Base-by-base conservation (phyloP, 1,284 basidiomycete genomes). In the Vanrija sp. region DNA sequence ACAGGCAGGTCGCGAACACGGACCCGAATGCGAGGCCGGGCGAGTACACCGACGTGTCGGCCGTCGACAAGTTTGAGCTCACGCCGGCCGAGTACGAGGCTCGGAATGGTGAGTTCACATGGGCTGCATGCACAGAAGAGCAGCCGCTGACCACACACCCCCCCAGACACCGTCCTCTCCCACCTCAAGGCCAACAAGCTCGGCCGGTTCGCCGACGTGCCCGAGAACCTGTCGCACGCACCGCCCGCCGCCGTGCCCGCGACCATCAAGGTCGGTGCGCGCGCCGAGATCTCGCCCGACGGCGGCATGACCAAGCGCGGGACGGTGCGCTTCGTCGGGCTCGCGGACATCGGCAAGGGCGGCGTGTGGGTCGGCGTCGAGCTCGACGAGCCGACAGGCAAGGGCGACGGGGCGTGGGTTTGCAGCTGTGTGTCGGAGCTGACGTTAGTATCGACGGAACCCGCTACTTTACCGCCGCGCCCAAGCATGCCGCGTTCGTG, bases 361-460 rank as follows among this genome's bases (percentile, higher is more conserved):
- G 55, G 72, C 0, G 71, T 83, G 0, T 98, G 95, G 95, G 83
- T 98, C 3, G 96, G 95, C 0, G 81, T 98, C 7, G 90, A 96
- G 74, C 91, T 95, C 66, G 96, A 98, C 71, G 96, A 98, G 69
- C 95, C 96, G 1, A 82, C 92, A 12, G 94, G 95, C 12, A 97
- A 94, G 78, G 94, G 95, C 62, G 89, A 98, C 73, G 95, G 95
- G 63, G 86, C 86, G 90, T 94, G 74, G 79, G 90, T 84, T 18
- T 23, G 15, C 43, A 8, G 21, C 1, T 10, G 12, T 46, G 10
- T 38, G 15, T 14, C 7, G 1, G 2, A 21, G 19, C 40, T 50
- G 9, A 40, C 26, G 55, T n/a, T 62, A 95, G 92, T 0, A 88
- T 97, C 2, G 83, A 91, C 65, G 92, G 89, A 0, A 84, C 86